Base-by-base conservation (phyloP, 2,329 filamentous ascomycete genomes). In the Paecilomyces formosus region DNA sequence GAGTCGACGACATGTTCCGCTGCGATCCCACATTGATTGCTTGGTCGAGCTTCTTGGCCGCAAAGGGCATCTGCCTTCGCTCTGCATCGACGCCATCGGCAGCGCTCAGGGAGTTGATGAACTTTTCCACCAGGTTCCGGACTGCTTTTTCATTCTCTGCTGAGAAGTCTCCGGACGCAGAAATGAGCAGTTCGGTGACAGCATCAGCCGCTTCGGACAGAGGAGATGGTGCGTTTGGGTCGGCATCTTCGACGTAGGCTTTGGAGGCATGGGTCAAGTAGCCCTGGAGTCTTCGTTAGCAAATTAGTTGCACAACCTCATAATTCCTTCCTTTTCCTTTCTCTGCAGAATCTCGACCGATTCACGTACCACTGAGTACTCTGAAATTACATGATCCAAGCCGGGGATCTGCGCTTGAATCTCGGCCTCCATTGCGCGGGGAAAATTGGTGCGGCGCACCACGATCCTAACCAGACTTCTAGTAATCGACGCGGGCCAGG, bases 181-280 rank as follows among this genome's bases (percentile, higher is more conserved):
- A 97, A 57, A 97, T 76, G 51, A 99, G 84, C 62, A 99, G 82
- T 67, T 93, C 89, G n/a, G 89, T 92, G 64, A 99, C 87, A 59
- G 89, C 83, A 39, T 85, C 81, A 54, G 92, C 91, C 55, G 94
- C 94, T 73, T 97, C 92, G 61, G 85, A 83, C 60, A 99, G 80
- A 11, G 92, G 92, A 3, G 89, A 90, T 58, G 82, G 78, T n/a
- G 79, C 86, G 63, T 84, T 81, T 45, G 84, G 71, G 63, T 95
- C 91, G 56, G 78, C 77, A 63, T 95, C 92, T 55, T 87, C 85
- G 61, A 86, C 81, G 81, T 89, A 96, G 55, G 89, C 82, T 64
- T 88, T 92, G 54, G 92, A 94, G 54, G 94, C 94, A 81, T 99
- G 93, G 69, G 87, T 92, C 66, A 99, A 82, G 73, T 97, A 99